Base-by-base conservation (phyloP, 257 asterid species). In the Gentiana straminea region DNA sequence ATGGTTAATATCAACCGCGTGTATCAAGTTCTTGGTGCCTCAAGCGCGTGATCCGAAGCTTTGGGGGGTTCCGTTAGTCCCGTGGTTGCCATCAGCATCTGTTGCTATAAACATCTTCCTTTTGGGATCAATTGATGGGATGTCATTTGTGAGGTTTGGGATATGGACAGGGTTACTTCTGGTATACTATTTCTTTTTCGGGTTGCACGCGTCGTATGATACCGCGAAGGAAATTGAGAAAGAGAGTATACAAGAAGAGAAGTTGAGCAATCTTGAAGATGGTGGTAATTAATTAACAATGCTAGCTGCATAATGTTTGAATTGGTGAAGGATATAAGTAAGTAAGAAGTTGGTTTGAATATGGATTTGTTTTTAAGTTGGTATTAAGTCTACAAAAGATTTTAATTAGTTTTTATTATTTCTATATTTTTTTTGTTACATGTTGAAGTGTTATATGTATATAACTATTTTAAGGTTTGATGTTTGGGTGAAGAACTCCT, bases 51-150 rank as follows among this genome's bases (percentile, higher is more conserved):
- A 13, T 5, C 93, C 93, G 0, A 68, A 62, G 71, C 67, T 72
- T 2, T 80, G 88, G 93, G 88, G 88, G 3, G 82, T 78, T 35
- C 93, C 93, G 3, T 59, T 75, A 56, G 88, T 83, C 58, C 93
- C 93, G 0, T 80, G 88, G 88, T 48, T 80, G 61, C 93, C 93
- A 36, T 80, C 88, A 7, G 65, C 66, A 2, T 83, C 93, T 1
- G 73, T 83, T 7, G 79, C 74, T 50, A 73, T 80, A 11, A 83
- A 80, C 71, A 69, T 80, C 1, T 83, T 80, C 64, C 83, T 83
- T 3, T 78, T 83, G 3, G 92, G 85, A 4, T 80, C 88, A 1
- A 71, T 83, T 5, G 80, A 83, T 41, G 65, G 54, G 50, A 59
- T 49, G 3, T 80, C 93, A 2, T 80, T 73, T 51, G 7, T 62